A percentile compares a stretch with the other conserved stretches of the same genome.
Evolutionary conservation across 805 yeast species (phyloP).

Genomic region (Cephaloascus fragrans): DNA sequence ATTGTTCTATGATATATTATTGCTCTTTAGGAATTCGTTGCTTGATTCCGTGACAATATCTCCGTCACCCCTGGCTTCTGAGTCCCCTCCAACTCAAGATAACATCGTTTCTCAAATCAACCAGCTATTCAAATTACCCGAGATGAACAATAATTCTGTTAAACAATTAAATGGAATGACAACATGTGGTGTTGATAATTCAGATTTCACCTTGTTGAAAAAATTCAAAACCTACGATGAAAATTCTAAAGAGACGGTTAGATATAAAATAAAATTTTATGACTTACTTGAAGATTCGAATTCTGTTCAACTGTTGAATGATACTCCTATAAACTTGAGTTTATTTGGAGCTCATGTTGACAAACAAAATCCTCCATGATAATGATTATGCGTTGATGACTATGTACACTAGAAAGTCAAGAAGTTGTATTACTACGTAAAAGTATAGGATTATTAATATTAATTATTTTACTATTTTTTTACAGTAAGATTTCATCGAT

Average conservation of each 20-base stretch:
- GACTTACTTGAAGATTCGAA: constrained; percentile 52
- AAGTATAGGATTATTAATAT: too few species aligned
- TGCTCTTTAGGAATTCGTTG: constrained; percentile 37
- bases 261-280: constrained; percentile 35
- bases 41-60: constrained; percentile 7
- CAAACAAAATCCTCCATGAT: constrained; percentile 28
- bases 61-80: not conserved
- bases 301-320: constrained; percentile 36
- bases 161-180: not conserved
- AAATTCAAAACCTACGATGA: constrained; percentile 12
- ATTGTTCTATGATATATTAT: constrained; percentile 47
- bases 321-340: constrained; percentile 42
- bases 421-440: too few species aligned
- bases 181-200: too few species aligned
- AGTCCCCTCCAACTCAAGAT: not conserved
- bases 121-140: not conserved
- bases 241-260: constrained; percentile 16
- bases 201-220: not conserved
- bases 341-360: constrained; percentile 44
- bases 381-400: not conserved
- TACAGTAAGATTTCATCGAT: too few species aligned
- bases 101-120: not conserved
- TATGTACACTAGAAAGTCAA: too few species aligned
- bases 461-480: too few species aligned
- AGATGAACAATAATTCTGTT: not conserved